Evolutionary conservation across 495 filamentous ascomycete genomes (phyloP).

Genomic region (Trichoderma virens): DNA sequence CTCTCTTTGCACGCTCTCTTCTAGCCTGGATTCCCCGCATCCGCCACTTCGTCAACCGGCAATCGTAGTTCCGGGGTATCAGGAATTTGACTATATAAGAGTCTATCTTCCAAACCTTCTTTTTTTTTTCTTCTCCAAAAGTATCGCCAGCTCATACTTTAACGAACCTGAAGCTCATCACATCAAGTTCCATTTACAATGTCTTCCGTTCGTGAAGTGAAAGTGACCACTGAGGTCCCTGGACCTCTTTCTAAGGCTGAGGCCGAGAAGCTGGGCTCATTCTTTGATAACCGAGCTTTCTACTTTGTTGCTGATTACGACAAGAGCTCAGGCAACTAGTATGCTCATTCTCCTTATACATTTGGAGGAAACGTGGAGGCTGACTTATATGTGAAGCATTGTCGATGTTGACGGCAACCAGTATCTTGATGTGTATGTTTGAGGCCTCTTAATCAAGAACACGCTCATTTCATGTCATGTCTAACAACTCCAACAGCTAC

Average conservation of each 20-base stretch:
- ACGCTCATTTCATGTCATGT: background rate
- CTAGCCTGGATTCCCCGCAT: background rate
- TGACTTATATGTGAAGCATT: constrained; percentile 35
- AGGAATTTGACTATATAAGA: background rate
- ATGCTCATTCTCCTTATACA: background rate
- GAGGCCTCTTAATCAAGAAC: background rate
- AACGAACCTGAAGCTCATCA: background rate
- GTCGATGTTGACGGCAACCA: constrained; percentile 82
- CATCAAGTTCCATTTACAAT: background rate
- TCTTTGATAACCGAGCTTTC: constrained; percentile 89
- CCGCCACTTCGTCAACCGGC: background rate
- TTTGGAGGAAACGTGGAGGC: background rate
- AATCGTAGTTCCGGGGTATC: background rate
- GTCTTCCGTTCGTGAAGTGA: constrained; percentile 23
- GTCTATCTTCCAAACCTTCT: background rate
- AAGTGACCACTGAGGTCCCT: constrained; percentile 70
- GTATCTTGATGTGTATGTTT: constrained; percentile 65
- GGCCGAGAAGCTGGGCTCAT: constrained; percentile 54
- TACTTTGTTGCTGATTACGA: constrained; percentile 87
- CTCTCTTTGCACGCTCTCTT: too few relatives aligned
- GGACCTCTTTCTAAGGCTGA: constrained; percentile 72
- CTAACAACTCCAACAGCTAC: constrained; percentile 44
- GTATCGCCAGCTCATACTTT: background rate
- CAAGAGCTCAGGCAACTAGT: constrained; percentile 61
- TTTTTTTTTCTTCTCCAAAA: background rate